phyloP scores from a whole-genome alignment of 495 filamentous ascomycete genomes.

The Penicillium paradoxum region DNA sequence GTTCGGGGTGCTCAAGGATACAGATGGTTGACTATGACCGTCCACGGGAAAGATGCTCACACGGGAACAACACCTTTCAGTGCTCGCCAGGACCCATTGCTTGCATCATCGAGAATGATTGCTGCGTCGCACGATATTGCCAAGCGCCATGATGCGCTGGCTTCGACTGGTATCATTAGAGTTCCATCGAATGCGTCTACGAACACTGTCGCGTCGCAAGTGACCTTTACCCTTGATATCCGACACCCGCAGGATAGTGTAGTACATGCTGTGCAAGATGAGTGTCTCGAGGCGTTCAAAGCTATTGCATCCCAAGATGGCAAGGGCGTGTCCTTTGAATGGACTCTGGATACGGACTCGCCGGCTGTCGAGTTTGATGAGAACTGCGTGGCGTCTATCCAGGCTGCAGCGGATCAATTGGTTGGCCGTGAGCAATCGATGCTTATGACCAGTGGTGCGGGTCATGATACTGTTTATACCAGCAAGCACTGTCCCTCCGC shows the following conservation, averaged over 20 bases:
- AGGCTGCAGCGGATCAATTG: conserved; percentile 48
- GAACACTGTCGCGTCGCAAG: conserved; percentile 65
- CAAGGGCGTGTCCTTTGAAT: conserved; percentile 41
- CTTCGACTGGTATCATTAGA: conserved; percentile 62
- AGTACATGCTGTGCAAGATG: conserved; percentile 48
- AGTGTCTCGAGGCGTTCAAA: conserved; percentile 41
- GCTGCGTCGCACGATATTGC: conserved; percentile 58
- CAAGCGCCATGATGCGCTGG: conserved; percentile 46
- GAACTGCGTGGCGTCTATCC: conserved; percentile 57
- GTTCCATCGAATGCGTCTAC: conserved; percentile 54
- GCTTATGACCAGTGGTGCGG: conserved; percentile 48
- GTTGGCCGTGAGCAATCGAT: conserved; percentile 34
- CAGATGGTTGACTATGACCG: conserved; percentile 58
- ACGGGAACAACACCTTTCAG: conserved; percentile 66
- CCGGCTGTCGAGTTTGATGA: conserved; percentile 59
- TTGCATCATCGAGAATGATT: conserved; percentile 62
- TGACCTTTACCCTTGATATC: conserved; percentile 65
- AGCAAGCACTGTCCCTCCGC: conserved; percentile 51
- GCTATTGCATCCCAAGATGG: conserved; percentile 47
- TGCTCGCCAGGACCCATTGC: conserved; percentile 51
- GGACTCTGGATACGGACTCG: conserved; percentile 55
- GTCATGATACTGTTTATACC: conserved; percentile 59
- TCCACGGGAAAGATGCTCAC: conserved; percentile 61
- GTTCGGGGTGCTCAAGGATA: conserved; percentile 61
- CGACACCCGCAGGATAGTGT: conserved; percentile 54